Evolutionary conservation across 192 early-diverging fungal species (phyloP).

Genomic region (Coemansia sp.): DNA sequence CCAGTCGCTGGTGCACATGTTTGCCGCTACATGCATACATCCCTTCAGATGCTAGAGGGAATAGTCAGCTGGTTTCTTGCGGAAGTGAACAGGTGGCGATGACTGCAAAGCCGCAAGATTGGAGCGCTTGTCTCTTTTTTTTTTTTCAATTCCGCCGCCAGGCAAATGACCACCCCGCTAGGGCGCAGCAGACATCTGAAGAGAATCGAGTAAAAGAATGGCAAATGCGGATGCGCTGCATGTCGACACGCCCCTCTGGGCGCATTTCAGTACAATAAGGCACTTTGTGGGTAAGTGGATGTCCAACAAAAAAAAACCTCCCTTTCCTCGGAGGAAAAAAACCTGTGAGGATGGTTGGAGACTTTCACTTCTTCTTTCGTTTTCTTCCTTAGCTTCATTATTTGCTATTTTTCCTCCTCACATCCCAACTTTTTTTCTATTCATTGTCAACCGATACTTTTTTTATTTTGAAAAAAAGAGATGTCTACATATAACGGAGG

Average conservation of each 20-base stretch:
- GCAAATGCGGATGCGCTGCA: not conserved
- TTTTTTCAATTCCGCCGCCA: not conserved
- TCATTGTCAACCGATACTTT: not conserved
- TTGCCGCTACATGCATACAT: not conserved
- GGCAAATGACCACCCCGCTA: not conserved
- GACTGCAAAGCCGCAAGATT: not conserved
- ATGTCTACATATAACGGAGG: constrained; percentile 12
- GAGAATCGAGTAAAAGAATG: not conserved
- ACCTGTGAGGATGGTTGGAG: not conserved
- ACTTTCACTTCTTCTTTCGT: not conserved
- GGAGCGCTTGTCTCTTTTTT: not conserved
- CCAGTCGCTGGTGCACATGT: constrained; percentile 3
- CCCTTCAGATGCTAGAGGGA: not conserved
- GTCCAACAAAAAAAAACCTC: constrained; percentile 1
- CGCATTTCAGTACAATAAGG: constrained; percentile 1
- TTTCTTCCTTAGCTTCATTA: not conserved
- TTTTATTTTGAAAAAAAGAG: not conserved
- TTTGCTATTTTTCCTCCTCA: constrained; percentile 1
- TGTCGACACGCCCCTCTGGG: not conserved
- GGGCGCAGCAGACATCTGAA: not conserved
- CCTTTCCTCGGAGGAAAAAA: not conserved
- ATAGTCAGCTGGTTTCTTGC: constrained; percentile 2
- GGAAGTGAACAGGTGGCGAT: not conserved
- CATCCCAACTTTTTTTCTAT: constrained; percentile 3
- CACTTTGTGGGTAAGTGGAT: not conserved